These are phyloP conservation scores for Thalassiosira sp. DNA, from an alignment of 352 stramenopile species.

Conservation along the genomic window DNA sequence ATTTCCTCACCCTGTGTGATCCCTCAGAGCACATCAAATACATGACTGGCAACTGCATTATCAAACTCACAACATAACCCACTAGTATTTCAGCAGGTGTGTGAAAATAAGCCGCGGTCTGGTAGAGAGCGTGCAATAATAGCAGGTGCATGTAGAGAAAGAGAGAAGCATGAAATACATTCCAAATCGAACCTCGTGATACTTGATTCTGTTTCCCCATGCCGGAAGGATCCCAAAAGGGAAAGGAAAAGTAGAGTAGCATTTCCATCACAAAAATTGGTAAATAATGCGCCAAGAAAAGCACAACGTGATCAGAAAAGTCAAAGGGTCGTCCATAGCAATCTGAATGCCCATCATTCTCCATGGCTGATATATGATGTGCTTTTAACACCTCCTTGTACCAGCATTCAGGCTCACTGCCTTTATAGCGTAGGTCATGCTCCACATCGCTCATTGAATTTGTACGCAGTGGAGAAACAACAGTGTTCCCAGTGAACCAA, in stretches of 20 bases:
- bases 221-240: constrained; percentile 28
- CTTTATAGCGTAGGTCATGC: constrained; percentile 27
- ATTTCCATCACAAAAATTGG: constrained; percentile 68
- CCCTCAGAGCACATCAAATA: constrained; percentile 58
- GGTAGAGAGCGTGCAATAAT: constrained; percentile 61
- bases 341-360: constrained; percentile 20
- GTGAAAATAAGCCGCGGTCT: constrained; percentile 76
- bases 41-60: constrained; percentile 64
- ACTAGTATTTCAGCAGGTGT: constrained; percentile 62
- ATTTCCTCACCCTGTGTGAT: constrained; percentile 11
- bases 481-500: constrained; percentile 37
- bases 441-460: constrained; percentile 52
- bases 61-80: constrained; percentile 68
- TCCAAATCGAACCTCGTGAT: constrained; percentile 1
- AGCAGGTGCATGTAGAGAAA: constrained; percentile 76
- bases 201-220: neutral
- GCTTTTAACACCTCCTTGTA: constrained; percentile 56
- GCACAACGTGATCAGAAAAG: constrained; percentile 81
- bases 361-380: constrained; percentile 40
- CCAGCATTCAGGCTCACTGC: constrained; percentile 47
- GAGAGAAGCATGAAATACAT: constrained; percentile 6
- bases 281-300: constrained; percentile 79
- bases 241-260: constrained; percentile 51
- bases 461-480: constrained; percentile 35
- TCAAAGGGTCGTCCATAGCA: constrained; percentile 71